These are phyloP conservation scores for Singerocomus rubriflavus DNA, from an alignment of 1,284 basidiomycete species.

Conservation along the genomic window DNA sequence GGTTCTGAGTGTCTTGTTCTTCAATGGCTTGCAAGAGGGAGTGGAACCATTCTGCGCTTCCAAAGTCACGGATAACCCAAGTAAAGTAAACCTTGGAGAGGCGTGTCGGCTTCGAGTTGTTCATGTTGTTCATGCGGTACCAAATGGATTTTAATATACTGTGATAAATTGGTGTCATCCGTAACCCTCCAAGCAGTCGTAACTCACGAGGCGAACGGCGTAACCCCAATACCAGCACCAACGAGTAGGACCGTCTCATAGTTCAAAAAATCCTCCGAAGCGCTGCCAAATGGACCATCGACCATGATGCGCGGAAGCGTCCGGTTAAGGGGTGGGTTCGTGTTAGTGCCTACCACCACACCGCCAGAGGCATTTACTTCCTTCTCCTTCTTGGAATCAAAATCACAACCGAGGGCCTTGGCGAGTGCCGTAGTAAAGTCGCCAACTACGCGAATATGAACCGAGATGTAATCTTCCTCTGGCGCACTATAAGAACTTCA, in stretches of 20 bases:
- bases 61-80: conserved; percentile 88
- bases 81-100: conserved; percentile 85
- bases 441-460: conserved; percentile 84
- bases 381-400: conserved; percentile 55
- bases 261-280: conserved; percentile 82
- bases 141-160: conserved; percentile 90
- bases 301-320: conserved; percentile 87
- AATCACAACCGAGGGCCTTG: conserved; percentile 80
- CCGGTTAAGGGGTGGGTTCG: conserved; percentile 63
- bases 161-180: conserved; percentile 3
- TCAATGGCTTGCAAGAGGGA: conserved; percentile 89
- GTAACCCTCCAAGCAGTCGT: neutral
- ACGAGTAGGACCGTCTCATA: conserved; percentile 84
- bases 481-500: conserved; percentile 56
- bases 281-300: conserved; percentile 84
- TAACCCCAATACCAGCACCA: conserved; percentile 89
- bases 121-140: conserved; percentile 88
- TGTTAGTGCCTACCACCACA: conserved; percentile 54
- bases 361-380: conserved; percentile 46
- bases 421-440: conserved; percentile 84
- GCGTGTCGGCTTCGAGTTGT: conserved; percentile 66
- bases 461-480: conserved; percentile 87
- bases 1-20: conserved; percentile 78
- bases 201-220: conserved; percentile 84
- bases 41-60: conserved; percentile 89